Evolutionary conservation across 1,139 yeast species (phyloP).

Genomic region (Magnusiomyces tetraspermus): DNA sequence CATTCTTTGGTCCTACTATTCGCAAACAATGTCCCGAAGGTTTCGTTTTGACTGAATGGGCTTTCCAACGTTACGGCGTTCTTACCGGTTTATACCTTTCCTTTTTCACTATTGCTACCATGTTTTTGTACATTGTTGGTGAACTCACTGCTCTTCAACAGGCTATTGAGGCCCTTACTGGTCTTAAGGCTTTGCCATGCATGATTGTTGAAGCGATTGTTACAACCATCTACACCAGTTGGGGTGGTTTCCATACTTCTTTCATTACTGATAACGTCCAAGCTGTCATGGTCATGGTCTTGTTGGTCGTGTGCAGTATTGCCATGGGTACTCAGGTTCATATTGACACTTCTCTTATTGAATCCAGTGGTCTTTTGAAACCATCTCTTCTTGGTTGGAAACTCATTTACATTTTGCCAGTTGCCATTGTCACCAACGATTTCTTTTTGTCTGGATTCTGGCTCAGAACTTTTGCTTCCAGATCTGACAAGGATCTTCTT

Average conservation of each 20-base stretch:
- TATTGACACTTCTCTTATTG: slow-evolving; percentile 54
- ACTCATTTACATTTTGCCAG: slow-evolving; percentile 68
- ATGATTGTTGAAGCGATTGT: slow-evolving; percentile 81
- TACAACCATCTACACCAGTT: slow-evolving; percentile 74
- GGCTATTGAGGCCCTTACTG: slow-evolving; percentile 71
- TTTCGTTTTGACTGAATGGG: slow-evolving; percentile 93
- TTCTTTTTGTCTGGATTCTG: slow-evolving; percentile 88
- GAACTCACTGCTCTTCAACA: slow-evolving; percentile 73
- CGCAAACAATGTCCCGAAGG: slow-evolving; percentile 80
- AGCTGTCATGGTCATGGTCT: slow-evolving; percentile 59
- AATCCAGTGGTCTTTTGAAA: slow-evolving; percentile 55
- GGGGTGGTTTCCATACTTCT: slow-evolving; percentile 86
- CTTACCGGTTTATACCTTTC: slow-evolving; percentile 67
- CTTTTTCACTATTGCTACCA: slow-evolving; percentile 72
- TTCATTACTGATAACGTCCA: slow-evolving; percentile 84
- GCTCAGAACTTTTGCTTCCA: slow-evolving; percentile 88
- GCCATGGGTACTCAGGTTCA: slow-evolving; percentile 74
- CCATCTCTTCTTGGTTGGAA: slow-evolving; percentile 80
- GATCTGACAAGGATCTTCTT: slow-evolving; percentile 61
- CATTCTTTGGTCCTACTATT: slow-evolving; percentile 71
- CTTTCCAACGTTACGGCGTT: slow-evolving; percentile 65
- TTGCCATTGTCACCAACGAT: slow-evolving; percentile 85
- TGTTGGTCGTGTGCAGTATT: slow-evolving; percentile 61
- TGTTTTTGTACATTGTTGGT: slow-evolving; percentile 81
- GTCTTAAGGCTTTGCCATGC: slow-evolving; percentile 69